Conservation (phyloP, 148 eudicot species). For the Persicaria maculosa region DNA sequence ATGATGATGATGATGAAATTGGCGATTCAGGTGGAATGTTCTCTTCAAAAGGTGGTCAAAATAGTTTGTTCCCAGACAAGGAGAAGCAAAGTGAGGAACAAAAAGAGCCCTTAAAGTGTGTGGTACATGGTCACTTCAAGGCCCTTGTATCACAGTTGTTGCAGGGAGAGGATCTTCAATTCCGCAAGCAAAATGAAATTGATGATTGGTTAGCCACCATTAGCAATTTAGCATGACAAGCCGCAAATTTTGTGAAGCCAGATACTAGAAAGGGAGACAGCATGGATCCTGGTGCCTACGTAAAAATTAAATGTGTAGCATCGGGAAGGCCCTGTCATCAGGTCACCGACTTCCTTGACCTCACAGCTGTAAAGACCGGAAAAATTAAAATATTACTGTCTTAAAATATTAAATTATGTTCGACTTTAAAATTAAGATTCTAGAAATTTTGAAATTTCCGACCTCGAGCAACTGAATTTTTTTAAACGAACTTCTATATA, state of each 20-base stretch:
- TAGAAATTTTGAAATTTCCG: no score
- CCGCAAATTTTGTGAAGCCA: conserved; percentile 89
- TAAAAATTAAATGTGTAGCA: conserved; percentile 86
- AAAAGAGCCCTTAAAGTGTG: conserved; percentile 50
- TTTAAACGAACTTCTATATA: no score
- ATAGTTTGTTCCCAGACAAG: conserved; percentile 28
- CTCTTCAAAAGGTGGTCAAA: conserved; percentile 36
- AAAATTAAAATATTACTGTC: no score
- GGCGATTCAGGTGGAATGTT: conserved; percentile 47
- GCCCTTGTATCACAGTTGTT: conserved; percentile 89
- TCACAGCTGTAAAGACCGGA: no score
- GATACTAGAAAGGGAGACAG: conserved; percentile 93
- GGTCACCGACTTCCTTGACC: no score
- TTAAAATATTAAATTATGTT: no score
- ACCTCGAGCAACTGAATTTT: no score
- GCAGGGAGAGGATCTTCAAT: conserved; percentile 60
- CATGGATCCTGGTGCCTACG: conserved; percentile 94
- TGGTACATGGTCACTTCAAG: conserved; percentile 78
- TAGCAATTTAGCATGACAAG: conserved; percentile 84
- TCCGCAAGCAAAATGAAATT: conserved; percentile 32
- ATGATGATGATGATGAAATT: conserved; percentile 72
- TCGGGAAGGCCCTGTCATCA: conserved; percentile 92
- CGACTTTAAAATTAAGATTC: no score
- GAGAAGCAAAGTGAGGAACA: conserved; percentile 44
- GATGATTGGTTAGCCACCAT: conserved; percentile 75